Base-by-base conservation (phyloP, 106 monocot genomes). In the Dendrobium catenatum region DNA sequence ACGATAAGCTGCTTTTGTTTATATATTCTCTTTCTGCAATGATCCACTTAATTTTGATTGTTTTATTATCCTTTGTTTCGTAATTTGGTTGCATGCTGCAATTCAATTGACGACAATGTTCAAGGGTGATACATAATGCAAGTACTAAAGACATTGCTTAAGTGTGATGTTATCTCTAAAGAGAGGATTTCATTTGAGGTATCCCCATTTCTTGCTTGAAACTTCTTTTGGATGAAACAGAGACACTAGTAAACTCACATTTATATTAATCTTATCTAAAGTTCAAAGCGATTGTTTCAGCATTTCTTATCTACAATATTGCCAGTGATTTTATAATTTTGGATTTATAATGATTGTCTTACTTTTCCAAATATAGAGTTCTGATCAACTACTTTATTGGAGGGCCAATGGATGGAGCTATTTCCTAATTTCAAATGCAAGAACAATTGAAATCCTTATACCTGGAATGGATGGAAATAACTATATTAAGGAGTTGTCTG, bases 371-470 rank as follows among this genome's bases (percentile, higher is more conserved):
- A 27, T 44, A 41, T 51, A 54, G 4, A 9, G 43, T 19, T 19
- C 22, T 31, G 56, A 46, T 3, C 6, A 55, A 61, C 5, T 76
- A 2, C 24, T 58, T 51, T 58, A 18, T 44, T 85, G 83, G 79
- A 99, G 99, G 85, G 29, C 75, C 93, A 91, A 70, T 99, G 91
- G 91, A 74, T 85, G 55, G 91, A 99, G 19, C 79, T 95, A 5
- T 93, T 99, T 81, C 91, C 99, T 1, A 87, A 82, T 99, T 26
- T 83, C 93, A 1, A 95, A 89, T 86, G 89, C 93, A 5, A 90
- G 87, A 80, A 99, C 90, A 0, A 49, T 93, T 41, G 93, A 99
- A 81, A 84, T 99, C 24, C 87, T 99, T 9, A 80, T 82, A 6
- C 58, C 82, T n/a, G 99, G 91, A 77, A 89, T 89, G 56, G 82